A percentile compares a stretch with the other conserved stretches of the same genome.
These are phyloP conservation scores for Candida railenensis DNA, from an alignment of 805 yeast genomes.

Conservation along the genomic window DNA sequence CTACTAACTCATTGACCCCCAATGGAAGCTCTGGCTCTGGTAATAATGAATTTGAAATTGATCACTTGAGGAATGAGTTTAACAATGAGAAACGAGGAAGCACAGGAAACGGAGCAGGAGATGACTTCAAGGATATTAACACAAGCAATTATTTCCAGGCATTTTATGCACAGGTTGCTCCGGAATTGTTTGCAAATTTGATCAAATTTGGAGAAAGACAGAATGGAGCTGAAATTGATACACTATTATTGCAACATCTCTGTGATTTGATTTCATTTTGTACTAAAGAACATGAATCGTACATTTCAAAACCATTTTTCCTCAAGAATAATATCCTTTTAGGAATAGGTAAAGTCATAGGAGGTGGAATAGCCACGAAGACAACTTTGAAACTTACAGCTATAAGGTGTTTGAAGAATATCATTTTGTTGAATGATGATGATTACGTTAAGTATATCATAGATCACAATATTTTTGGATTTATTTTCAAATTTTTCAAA, in stretches of 20 bases:
- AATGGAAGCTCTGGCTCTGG: not conserved
- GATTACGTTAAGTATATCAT: constrained; percentile 57
- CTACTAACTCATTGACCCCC: constrained; percentile 17
- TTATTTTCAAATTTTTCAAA: constrained; percentile 49
- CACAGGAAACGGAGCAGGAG: constrained; percentile 12
- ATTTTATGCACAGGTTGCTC: constrained; percentile 66
- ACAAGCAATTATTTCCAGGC: constrained; percentile 50
- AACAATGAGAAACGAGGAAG: not conserved
- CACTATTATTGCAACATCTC: constrained; percentile 49
- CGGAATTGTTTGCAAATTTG: constrained; percentile 50
- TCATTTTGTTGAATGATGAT: constrained; percentile 63
- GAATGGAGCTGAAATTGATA: constrained; percentile 6
- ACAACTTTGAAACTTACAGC: constrained; percentile 64
- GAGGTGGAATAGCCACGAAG: constrained; percentile 24
- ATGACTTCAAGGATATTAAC: constrained; percentile 31
- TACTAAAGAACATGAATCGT: constrained; percentile 58
- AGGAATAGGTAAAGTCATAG: constrained; percentile 53
- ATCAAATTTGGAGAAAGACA: constrained; percentile 26
- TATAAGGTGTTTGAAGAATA: constrained; percentile 63
- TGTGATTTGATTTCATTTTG: constrained; percentile 75
- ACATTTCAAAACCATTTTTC: constrained; percentile 60
- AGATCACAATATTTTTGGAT: constrained; percentile 49
- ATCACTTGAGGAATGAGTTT: constrained; percentile 7
- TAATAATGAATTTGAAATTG: constrained; percentile 8
- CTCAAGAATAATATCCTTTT: constrained; percentile 56